Evolutionary conservation across 148 eudicot species (phyloP).

Genomic region (Selenicereus undatus): DNA sequence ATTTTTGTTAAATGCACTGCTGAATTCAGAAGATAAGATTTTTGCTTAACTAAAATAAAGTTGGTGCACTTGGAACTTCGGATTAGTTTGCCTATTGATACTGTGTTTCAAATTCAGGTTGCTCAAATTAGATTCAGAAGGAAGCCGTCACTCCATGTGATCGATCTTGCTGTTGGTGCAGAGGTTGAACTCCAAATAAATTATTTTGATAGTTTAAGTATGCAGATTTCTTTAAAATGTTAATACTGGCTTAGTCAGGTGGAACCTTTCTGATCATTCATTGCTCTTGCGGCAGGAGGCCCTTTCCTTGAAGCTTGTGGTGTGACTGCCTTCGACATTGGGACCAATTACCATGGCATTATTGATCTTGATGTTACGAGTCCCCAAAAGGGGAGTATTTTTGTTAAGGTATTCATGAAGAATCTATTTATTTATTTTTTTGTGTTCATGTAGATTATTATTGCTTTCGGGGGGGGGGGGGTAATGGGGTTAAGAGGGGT

Average conservation of each 20-base stretch:
- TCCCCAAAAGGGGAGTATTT: conserved; percentile 43
- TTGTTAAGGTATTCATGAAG: conserved; percentile 43
- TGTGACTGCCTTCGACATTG: conserved; percentile 44
- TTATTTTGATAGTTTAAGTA: conserved; percentile 60
- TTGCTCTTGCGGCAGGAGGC: conserved; percentile 45
- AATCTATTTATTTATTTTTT: no score
- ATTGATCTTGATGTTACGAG: conserved; percentile 41
- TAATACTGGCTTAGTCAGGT: neutral
- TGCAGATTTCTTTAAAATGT: conserved; percentile 3
- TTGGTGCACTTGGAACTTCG: neutral
- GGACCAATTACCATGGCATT: conserved; percentile 60
- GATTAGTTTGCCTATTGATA: neutral
- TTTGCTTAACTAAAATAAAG: neutral
- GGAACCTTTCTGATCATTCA: conserved; percentile 4
- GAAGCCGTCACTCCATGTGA: conserved; percentile 31
- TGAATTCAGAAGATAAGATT: neutral
- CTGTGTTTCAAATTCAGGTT: conserved; percentile 37
- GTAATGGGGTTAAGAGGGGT: no score
- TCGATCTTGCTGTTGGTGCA: conserved; percentile 64
- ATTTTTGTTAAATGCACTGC: neutral
- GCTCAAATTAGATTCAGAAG: conserved; percentile 64
- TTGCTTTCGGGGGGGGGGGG: no score
- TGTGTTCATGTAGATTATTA: neutral
- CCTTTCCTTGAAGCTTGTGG: conserved; percentile 72
- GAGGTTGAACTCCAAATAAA: conserved; percentile 55